phyloP scores from a whole-genome alignment of 148 eudicot genomes.

The Silene uniflora region DNA sequence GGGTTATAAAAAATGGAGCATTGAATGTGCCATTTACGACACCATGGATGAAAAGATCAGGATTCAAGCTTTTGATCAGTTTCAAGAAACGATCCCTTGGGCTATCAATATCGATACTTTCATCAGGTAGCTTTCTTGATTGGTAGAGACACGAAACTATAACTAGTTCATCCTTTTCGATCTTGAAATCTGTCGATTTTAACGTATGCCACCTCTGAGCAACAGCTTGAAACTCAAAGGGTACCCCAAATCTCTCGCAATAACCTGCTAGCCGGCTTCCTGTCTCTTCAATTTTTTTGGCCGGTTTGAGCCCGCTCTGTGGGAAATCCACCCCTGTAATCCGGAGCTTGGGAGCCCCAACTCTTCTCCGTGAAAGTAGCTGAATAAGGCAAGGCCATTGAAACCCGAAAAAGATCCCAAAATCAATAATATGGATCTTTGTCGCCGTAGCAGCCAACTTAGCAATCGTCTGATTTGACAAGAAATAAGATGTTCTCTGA shows the following conservation, averaged over 20 bases:
- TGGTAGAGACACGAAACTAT: conserved; percentile 20
- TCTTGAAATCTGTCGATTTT: conserved; percentile 20
- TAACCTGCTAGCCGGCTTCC: conserved; percentile 32
- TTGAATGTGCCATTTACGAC: conserved; percentile 24
- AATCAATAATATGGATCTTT: conserved; percentile 31
- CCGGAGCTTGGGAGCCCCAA: conserved; percentile 23
- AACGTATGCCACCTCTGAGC: conserved; percentile 28
- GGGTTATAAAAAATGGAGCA: conserved; percentile 30
- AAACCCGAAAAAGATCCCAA: conserved; percentile 31
- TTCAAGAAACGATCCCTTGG: conserved; percentile 28
- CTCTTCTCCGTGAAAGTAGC: conserved; percentile 21
- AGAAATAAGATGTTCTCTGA: conserved; percentile 21
- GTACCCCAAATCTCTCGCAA: conserved; percentile 32
- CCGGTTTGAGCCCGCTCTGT: conserved; percentile 28
- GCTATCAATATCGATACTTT: conserved; percentile 20
- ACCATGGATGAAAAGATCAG: conserved; percentile 25
- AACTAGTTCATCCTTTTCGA: conserved; percentile 26
- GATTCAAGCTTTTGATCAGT: conserved; percentile 22
- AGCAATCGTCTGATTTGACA: conserved; percentile 26
- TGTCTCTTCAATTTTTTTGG: conserved; percentile 27
- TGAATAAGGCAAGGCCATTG: conserved; percentile 37
- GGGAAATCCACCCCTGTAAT: conserved; percentile 34
- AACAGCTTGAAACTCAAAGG: conserved; percentile 28
- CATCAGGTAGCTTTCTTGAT: conserved; percentile 25
- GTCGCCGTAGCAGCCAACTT: conserved; percentile 27